Conservation (phyloP, 208 protist species). For the Leishmania major region DNA sequence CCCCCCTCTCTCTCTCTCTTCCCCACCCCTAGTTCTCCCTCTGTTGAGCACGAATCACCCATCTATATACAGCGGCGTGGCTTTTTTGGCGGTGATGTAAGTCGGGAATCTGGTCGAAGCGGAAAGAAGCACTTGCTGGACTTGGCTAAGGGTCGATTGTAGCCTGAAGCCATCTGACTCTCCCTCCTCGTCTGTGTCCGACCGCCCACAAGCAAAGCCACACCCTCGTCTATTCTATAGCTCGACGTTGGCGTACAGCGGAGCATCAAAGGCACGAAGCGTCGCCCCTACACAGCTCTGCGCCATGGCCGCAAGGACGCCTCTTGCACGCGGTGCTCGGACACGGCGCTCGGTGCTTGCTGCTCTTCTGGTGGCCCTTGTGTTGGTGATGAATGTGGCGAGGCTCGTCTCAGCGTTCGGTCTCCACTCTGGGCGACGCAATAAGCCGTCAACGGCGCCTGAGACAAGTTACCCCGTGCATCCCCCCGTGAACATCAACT, state of each 20-base stretch:
- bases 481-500: slow-evolving; percentile 67
- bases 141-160: neutral
- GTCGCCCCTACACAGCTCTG: neutral
- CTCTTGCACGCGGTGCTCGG: neutral
- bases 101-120: neutral
- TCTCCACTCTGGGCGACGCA: neutral
- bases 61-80: neutral
- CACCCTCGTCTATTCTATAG: neutral
- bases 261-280: neutral
- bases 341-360: neutral
- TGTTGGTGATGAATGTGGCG: slow-evolving; percentile 10
- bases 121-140: neutral
- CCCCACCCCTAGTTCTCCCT: neutral
- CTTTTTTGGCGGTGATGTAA: neutral
- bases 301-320: neutral
- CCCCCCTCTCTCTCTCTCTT: neutral
- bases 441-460: slow-evolving; percentile 4
- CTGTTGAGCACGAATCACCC: neutral
- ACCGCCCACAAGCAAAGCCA: neutral
- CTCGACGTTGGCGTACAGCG: too few species aligned
- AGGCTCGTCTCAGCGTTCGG: slow-evolving; percentile 17
- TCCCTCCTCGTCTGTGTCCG: neutral
- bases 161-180: neutral
- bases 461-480: slow-evolving; percentile 27
- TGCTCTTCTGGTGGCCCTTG: slow-evolving; percentile 8